Percentiles rank a stretch among this genome's conserved stretches.
Evolutionary conservation across 148 eudicot genomes (phyloP).

Genomic region (Drosera capensis): DNA sequence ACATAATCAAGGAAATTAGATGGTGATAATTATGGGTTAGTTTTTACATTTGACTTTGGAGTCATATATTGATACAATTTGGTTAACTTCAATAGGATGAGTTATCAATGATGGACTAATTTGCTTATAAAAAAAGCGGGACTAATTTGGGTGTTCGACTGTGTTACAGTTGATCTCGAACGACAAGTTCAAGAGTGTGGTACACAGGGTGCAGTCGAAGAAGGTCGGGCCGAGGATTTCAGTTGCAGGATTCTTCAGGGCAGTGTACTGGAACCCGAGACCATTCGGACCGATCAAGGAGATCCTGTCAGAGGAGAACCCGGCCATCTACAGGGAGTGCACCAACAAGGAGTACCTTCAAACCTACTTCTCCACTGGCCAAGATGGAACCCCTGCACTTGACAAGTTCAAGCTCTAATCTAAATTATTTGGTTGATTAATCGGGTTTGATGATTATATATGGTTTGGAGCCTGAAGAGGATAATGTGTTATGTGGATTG

Average conservation of each 20-base stretch:
- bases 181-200: slow-evolving; percentile 18
- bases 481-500: too few species aligned
- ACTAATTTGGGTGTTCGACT: background rate
- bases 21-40: too few species aligned
- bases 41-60: too few species aligned
- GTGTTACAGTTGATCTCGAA: slow-evolving; percentile 23
- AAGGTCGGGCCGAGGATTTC: slow-evolving; percentile 22
- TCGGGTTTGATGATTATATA: too few species aligned
- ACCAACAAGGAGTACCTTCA: slow-evolving; percentile 9
- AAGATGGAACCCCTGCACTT: slow-evolving; percentile 10
- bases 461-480: too few species aligned
- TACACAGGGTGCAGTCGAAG: slow-evolving; percentile 22
- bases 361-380: slow-evolving; percentile 3
- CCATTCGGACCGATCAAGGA: slow-evolving; percentile 21
- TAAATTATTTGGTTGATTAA: too few species aligned
- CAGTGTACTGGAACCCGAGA: slow-evolving; percentile 3
- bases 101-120: background rate
- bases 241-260: slow-evolving; percentile 18
- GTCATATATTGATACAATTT: too few species aligned
- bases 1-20: too few species aligned
- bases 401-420: slow-evolving; percentile 10
- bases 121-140: background rate
- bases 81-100: too few species aligned
- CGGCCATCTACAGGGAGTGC: slow-evolving; percentile 11
- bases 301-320: slow-evolving; percentile 12